Evolutionary conservation across 192 early-diverging fungal species (phyloP).

Genomic region (Dissophora ornata): DNA sequence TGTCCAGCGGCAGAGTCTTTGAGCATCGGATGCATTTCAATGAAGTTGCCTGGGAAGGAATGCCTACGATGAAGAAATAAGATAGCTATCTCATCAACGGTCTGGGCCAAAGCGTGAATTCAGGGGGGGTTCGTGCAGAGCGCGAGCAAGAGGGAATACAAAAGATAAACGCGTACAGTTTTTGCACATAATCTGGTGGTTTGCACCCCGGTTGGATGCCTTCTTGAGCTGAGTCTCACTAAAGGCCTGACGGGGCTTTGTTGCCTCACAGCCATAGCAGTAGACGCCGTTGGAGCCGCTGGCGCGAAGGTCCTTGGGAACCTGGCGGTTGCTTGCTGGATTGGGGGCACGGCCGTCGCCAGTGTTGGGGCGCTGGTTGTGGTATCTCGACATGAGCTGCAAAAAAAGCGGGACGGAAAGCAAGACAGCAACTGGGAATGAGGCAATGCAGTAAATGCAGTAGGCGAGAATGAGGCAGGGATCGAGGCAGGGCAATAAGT

Average conservation of each 20-base stretch:
- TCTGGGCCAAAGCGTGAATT: not conserved
- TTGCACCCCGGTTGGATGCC: constrained; percentile 9
- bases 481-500: too few species aligned
- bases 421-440: too few species aligned
- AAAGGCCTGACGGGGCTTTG: constrained; percentile 32
- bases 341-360: constrained; percentile 9
- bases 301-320: constrained; percentile 1
- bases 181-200: constrained; percentile 42
- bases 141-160: not conserved
- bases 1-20: constrained; percentile 24
- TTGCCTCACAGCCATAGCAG: constrained; percentile 43
- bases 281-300: not conserved
- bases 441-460: too few species aligned
- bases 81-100: not conserved
- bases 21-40: constrained; percentile 19
- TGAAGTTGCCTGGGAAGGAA: constrained; percentile 19
- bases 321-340: constrained; percentile 41
- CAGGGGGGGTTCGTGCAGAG: too few species aligned
- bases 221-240: constrained; percentile 48
- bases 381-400: constrained; percentile 1
- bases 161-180: constrained; percentile 19
- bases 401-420: not conserved
- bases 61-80: constrained; percentile 13
- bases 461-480: too few species aligned
- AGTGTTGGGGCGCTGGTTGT: not conserved